These are phyloP conservation scores for Colletotrichum tamarilloi DNA, from an alignment of 2,329 filamentous ascomycete genomes.

Conservation along the genomic window DNA sequence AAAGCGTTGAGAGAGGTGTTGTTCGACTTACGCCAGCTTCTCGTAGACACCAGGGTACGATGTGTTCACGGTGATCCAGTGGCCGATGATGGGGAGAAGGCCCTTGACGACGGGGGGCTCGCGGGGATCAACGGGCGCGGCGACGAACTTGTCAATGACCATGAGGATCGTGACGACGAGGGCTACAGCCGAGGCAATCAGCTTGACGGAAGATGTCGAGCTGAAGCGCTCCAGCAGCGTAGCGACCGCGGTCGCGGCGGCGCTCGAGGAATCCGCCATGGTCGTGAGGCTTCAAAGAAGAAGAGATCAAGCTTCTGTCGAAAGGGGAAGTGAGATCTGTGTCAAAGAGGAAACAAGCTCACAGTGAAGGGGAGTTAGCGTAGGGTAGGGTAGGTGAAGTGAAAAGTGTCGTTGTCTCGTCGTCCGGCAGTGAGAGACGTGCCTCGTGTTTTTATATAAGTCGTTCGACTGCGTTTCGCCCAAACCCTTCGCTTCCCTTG, in stretches of 20 bases:
- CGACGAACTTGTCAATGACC: constrained; percentile 13
- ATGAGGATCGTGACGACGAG: constrained; percentile 4
- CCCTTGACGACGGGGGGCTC: constrained; percentile 56
- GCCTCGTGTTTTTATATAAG: background rate
- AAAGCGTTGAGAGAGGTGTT: background rate
- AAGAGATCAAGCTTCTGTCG: background rate
- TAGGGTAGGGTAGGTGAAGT: background rate
- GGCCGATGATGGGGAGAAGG: constrained; percentile 56
- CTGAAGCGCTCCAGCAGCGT: background rate
- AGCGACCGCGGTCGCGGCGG: background rate
- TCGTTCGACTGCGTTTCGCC: too few relatives aligned
- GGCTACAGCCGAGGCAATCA: background rate
- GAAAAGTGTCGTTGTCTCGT: background rate
- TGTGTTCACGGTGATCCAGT: constrained; percentile 56
- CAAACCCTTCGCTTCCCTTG: too few relatives aligned
- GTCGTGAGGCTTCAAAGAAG: background rate
- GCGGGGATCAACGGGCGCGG: constrained; percentile 41
- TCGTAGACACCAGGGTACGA: constrained; percentile 49
- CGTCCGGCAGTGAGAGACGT: background rate
- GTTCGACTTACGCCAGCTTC: constrained; percentile 48
- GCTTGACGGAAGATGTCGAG: background rate
- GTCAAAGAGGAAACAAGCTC: background rate
- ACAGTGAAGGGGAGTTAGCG: too few relatives aligned
- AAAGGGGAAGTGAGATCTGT: background rate
- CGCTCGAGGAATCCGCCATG: background rate